Evolutionary conservation across 139 green algal genomes (phyloP), one percentile per base, ranked within the genome.

Genomic region (Monoraphidium neglectum): DNA sequence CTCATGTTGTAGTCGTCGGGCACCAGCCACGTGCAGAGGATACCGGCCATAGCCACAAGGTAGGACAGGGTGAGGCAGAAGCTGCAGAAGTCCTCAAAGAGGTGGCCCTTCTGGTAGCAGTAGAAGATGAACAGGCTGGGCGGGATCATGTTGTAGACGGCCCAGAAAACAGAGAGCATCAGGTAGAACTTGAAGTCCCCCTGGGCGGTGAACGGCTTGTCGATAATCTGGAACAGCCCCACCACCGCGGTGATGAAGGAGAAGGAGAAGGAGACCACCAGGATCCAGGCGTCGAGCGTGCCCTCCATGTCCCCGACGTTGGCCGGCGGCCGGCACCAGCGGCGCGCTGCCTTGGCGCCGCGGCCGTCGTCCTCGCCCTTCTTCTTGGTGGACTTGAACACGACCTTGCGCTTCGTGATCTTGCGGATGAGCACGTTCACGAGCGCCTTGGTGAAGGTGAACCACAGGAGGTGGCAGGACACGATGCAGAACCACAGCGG

Each of bases 311-410:
- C 76, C 40, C 68, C 67, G 8, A 82, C 59, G 47, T 82, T 82
- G 51, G 69, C 26, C 28, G 76, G 76, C 1, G 37, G 24, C 32
- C 43, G 38, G 62, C 67, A 82, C 40, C 62, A 82, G 23, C 68
- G 32, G 68, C 68, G 67, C 43, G 49, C 59, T n/a, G 68, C 64
- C 68, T 77, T 82, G 35, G 28, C 59, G 10, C 56, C 36, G 30
- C 66, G 53, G 53, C 75, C 75, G 61, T 82, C 76, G 32, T 82
- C 68, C 68, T 82, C 68, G 53, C 76, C 76, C 76, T 82, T 82
- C 76, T 82, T 82, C 76, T 82, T 82, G 59, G 76, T 82, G 43
- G 76, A 76, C 76, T 82, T 82, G 68, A 82, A 82, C 15, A 82
- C 76, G 21, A 76, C 68, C 23, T 51, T 71, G 40, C 72, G 71